These are phyloP conservation scores for Moesziomyces antarcticus DNA, from an alignment of 1,284 basidiomycete species.

Conservation along the genomic window DNA sequence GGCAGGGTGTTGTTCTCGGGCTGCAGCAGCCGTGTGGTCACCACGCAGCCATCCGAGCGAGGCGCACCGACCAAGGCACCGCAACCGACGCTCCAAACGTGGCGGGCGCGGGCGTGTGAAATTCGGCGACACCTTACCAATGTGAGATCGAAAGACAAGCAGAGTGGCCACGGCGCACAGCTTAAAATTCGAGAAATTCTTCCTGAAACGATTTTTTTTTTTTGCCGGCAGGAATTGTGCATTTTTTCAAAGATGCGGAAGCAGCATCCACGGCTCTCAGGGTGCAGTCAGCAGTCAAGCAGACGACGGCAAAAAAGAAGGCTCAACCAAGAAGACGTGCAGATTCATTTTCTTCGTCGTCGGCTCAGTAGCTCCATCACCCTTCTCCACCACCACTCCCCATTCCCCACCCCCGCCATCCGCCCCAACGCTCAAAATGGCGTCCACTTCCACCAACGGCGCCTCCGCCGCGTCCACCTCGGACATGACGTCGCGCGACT, in stretches of 20 bases:
- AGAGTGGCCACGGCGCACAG: background rate
- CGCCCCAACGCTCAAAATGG: constrained; percentile 26
- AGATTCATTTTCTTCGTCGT: background rate
- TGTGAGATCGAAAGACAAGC: constrained; percentile 12
- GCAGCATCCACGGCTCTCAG: background rate
- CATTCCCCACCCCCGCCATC: background rate
- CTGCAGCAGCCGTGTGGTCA: background rate
- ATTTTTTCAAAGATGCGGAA: background rate
- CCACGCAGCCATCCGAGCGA: background rate
- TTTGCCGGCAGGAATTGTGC: background rate
- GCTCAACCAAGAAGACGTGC: background rate
- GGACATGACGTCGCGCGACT: constrained; percentile 65
- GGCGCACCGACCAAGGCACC: no score
- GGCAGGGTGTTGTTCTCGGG: constrained; percentile 10
- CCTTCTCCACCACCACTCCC: background rate
- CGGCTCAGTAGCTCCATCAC: background rate
- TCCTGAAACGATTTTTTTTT: constrained; percentile 3
- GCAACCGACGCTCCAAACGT: background rate
- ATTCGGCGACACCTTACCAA: no score
- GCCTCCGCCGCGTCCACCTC: constrained; percentile 30
- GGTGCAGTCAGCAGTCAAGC: background rate
- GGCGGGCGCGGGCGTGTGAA: background rate
- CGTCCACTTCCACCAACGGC: constrained; percentile 48
- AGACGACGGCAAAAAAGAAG: no score
- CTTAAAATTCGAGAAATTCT: constrained; percentile 8